A percentile compares a stretch with the other conserved stretches of the same genome.
phyloP scores from a whole-genome alignment of 208 protist species.

The Trypanosoma boissoni region DNA sequence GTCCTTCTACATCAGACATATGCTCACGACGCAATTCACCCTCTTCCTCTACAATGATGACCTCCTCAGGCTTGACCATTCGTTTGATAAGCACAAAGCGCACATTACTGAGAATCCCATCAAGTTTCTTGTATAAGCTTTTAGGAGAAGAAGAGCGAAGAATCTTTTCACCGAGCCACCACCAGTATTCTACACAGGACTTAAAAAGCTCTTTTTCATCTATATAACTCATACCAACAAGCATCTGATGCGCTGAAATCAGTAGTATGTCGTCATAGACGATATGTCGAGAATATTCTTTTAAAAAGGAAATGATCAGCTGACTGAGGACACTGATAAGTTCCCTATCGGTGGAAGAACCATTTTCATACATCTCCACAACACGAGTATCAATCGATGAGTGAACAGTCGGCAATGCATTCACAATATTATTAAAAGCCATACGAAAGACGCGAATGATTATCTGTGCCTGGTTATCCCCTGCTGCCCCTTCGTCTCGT shows the following conservation, averaged over 20 bases:
- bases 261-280: slow-evolving; percentile 84
- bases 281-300: slow-evolving; percentile 84
- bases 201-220: slow-evolving; percentile 98
- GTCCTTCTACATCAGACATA: slow-evolving; percentile 96
- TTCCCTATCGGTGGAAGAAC: slow-evolving; percentile 54
- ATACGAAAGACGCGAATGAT: slow-evolving; percentile 63
- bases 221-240: slow-evolving; percentile 95
- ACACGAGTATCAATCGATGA: slow-evolving; percentile 55
- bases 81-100: slow-evolving; percentile 94
- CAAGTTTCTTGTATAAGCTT: slow-evolving; percentile 59
- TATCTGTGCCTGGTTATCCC: slow-evolving; percentile 60
- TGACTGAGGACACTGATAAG: slow-evolving; percentile 91
- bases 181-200: slow-evolving; percentile 99
- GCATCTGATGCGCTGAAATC: slow-evolving; percentile 81
- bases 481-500: slow-evolving; percentile 34
- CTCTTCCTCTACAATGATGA: slow-evolving; percentile 98
- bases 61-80: slow-evolving; percentile 99
- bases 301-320: slow-evolving; percentile 94
- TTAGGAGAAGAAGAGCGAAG: slow-evolving; percentile 36
- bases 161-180: slow-evolving; percentile 77
- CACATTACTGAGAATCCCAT: slow-evolving; percentile 83
- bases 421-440: slow-evolving; percentile 62
- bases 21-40: slow-evolving; percentile 96
- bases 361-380: slow-evolving; percentile 62
- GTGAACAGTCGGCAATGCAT: slow-evolving; percentile 65